These are phyloP conservation scores for Tetraselmis striata DNA, from an alignment of 139 green algal genomes.

Conservation along the genomic window DNA sequence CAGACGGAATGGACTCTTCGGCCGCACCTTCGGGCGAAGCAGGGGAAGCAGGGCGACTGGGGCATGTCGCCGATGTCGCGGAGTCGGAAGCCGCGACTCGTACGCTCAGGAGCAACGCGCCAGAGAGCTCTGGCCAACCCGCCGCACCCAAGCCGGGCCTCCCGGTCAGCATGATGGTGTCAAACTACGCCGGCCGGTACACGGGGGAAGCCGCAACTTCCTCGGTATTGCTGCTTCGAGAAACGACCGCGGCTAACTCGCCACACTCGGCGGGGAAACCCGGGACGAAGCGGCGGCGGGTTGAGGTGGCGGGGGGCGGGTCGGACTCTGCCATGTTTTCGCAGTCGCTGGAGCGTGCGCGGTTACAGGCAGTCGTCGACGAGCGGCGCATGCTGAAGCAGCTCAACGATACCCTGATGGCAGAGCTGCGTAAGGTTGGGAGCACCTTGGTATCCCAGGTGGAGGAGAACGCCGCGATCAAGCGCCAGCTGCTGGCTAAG, in stretches of 20 bases:
- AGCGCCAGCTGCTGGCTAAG: background rate
- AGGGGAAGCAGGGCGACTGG: no score
- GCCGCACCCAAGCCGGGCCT: no score
- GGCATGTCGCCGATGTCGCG: no score
- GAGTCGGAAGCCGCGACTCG: no score
- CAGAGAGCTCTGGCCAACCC: no score
- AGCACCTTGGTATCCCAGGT: background rate
- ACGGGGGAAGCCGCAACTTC: background rate
- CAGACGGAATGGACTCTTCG: no score
- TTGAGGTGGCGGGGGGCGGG: background rate
- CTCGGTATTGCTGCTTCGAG: background rate
- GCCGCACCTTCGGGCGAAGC: no score
- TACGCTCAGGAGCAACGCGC: no score
- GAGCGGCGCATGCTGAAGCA: background rate
- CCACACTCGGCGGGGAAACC: background rate
- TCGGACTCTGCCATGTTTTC: background rate
- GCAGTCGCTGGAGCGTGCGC: background rate
- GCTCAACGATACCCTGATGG: background rate
- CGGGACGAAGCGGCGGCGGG: background rate
- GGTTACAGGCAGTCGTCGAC: background rate
- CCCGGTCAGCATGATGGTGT: no score
- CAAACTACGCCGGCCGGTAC: no score
- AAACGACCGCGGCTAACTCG: background rate
- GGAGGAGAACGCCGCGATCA: background rate
- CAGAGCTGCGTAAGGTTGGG: background rate